Percentiles rank a stretch among this genome's conserved stretches.
These are phyloP conservation scores for Geotrichum europaeum DNA, from an alignment of 1,139 yeast species.

Conservation along the genomic window DNA sequence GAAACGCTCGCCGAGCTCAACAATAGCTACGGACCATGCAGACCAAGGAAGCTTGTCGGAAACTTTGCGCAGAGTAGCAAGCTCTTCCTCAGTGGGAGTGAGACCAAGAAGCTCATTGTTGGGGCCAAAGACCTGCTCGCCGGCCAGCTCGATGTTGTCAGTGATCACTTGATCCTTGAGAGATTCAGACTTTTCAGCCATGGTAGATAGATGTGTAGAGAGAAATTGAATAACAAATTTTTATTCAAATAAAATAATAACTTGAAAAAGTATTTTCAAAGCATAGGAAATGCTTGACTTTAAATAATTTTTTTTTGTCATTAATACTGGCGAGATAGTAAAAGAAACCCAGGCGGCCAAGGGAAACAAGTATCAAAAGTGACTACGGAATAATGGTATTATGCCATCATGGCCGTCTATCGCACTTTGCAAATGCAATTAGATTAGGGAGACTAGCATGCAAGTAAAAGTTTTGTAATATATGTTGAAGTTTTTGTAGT, in stretches of 20 bases:
- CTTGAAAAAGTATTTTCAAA: not conserved
- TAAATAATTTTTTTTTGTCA: not conserved
- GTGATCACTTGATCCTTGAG: not conserved
- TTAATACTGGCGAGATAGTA: not conserved
- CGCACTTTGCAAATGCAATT: not conserved
- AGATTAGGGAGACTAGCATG: not conserved
- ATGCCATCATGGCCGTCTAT: not conserved
- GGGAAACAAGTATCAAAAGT: not conserved
- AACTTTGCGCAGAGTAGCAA: conserved; percentile 41
- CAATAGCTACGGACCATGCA: conserved; percentile 70
- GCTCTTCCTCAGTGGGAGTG: conserved; percentile 42
- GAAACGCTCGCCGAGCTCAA: conserved; percentile 78
- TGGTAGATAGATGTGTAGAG: not conserved
- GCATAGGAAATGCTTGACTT: not conserved
- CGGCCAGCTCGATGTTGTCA: not conserved
- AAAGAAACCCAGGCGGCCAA: not conserved
- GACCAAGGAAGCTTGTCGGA: conserved; percentile 39
- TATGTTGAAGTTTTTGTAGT: no score
- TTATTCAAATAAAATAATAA: not conserved
- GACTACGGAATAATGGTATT: not conserved
- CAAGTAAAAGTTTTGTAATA: not conserved
- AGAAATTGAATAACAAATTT: not conserved
- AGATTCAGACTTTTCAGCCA: not conserved
- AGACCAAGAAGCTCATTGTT: conserved; percentile 25
- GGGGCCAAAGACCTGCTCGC: conserved; percentile 11